Base-by-base conservation (phyloP, 176 grass and related monocot genomes). In the Triticum turgidum region DNA sequence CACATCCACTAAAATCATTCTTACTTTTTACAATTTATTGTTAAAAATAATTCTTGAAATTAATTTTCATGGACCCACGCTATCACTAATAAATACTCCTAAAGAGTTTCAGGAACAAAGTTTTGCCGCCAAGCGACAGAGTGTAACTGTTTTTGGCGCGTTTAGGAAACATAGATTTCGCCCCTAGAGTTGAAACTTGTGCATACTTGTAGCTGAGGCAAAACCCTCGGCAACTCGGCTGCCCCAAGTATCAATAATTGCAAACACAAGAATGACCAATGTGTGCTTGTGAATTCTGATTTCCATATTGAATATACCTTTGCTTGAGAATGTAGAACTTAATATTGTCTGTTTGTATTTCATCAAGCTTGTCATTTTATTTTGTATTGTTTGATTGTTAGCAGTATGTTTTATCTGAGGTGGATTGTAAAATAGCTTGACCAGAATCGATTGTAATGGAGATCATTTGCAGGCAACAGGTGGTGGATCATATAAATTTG, bases 401-500 rank as follows among this genome's bases (percentile, higher is more conserved):
- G 11, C 5, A 81, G 35, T 79, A 67, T 22, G 29, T 22, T n/a
- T 45, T 77, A 69, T 42, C 13, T 65, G 74, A 65, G 33, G 29
- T 59, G 9, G 4, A 13, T 33, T 67, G 44, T 45, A 82, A 86
- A 35, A 69, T 84, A 22, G 67, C 54, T 33, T 68, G 34, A 77
- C 21, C 69, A 37, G 81, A 85, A 68, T 63, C 68, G 44, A 87
- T 4, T 69, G 37, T 89, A 56, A 91, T 75, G 4, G 11, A 85
- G 54, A 77, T 80, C 29, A 66, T 94, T 81, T 70, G 85, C 77
- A 98, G 97, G 97, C 97, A 78, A 78, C 97, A 58, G 97, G 97
- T 69, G 97, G 97, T 75, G 97, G 97, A 69, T 87, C 97, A 83
- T 98, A 87, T 85, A 96, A 94, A 86, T 98, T 92, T 91, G 38